A percentile compares a stretch with the other conserved stretches of the same genome.
These are phyloP conservation scores for Apiotrichum gamsii DNA, from an alignment of 1,284 basidiomycete species.

Conservation along the genomic window DNA sequence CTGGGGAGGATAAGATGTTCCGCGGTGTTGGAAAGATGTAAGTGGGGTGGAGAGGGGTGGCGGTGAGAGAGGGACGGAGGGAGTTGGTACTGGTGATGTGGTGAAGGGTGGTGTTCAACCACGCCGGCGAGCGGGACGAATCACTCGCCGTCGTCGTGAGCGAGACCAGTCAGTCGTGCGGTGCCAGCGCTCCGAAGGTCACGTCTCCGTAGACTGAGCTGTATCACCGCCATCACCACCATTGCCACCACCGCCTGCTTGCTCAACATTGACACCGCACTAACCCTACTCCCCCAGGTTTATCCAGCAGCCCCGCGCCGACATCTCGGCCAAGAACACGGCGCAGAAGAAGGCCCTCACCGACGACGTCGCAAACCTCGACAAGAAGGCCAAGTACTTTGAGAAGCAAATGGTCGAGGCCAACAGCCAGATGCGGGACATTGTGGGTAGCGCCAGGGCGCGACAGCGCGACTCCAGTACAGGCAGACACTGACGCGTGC, in stretches of 20 bases:
- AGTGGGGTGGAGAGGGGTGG: slow-evolving; percentile 34
- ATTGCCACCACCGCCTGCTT: background rate
- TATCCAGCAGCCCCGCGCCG: slow-evolving; percentile 70
- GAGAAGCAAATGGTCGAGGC: slow-evolving; percentile 88
- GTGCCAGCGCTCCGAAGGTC: no score
- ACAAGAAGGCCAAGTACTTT: slow-evolving; percentile 71
- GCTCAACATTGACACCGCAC: background rate
- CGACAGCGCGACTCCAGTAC: background rate
- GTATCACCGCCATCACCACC: background rate
- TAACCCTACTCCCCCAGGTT: slow-evolving; percentile 65
- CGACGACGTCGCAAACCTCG: slow-evolving; percentile 70
- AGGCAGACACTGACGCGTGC: slow-evolving; percentile 3
- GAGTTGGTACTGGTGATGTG: no score
- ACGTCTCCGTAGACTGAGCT: background rate
- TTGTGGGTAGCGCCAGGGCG: slow-evolving; percentile 53
- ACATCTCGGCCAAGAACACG: slow-evolving; percentile 69
- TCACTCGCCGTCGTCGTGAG: no score
- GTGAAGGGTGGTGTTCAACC: no score
- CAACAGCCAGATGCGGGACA: slow-evolving; percentile 75
- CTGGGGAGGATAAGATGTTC: slow-evolving; percentile 63
- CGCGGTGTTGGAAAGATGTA: slow-evolving; percentile 90
- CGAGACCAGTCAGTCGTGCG: no score
- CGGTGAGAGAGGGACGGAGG: no score
- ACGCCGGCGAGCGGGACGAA: no score
- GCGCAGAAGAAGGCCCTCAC: slow-evolving; percentile 68